Evolutionary conservation across 331 rosid genomes (phyloP).

Genomic region (Malus hybrid): DNA sequence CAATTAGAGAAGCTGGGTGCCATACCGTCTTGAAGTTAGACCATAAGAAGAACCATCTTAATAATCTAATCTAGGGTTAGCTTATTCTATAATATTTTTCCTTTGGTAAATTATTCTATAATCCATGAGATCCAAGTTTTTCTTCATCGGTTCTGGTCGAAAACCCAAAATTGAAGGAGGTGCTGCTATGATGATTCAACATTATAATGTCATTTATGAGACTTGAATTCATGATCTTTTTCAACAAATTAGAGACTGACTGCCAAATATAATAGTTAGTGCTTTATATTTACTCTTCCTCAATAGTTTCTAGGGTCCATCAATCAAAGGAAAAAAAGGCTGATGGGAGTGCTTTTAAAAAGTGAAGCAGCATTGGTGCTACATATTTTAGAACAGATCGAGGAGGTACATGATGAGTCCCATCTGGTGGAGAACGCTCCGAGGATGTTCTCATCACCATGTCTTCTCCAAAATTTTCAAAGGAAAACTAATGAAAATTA

Average conservation of each 20-base stretch:
- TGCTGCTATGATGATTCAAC: background rate
- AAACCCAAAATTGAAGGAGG: background rate
- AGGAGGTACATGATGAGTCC: background rate
- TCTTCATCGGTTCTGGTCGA: background rate
- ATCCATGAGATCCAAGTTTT: background rate
- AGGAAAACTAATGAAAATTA: no score
- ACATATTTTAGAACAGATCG: background rate
- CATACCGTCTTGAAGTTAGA: background rate
- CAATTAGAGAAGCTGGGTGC: background rate
- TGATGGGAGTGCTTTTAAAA: background rate
- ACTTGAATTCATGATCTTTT: background rate
- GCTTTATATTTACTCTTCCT: background rate
- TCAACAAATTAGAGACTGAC: no score
- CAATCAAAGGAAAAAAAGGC: background rate
- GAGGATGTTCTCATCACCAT: background rate
- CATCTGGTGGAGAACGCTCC: background rate
- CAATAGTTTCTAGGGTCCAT: background rate
- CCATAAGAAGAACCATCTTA: background rate
- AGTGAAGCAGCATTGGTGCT: slow-evolving; percentile 9
- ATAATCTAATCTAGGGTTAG: background rate
- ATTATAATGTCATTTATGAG: background rate
- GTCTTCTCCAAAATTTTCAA: background rate
- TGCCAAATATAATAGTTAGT: no score
- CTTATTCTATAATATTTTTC: background rate
- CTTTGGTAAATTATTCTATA: no score